Evolutionary conservation across 163 green algal species (phyloP), one percentile per base, ranked within the genome.

Genomic region (Trebouxia gelatinosa): DNA sequence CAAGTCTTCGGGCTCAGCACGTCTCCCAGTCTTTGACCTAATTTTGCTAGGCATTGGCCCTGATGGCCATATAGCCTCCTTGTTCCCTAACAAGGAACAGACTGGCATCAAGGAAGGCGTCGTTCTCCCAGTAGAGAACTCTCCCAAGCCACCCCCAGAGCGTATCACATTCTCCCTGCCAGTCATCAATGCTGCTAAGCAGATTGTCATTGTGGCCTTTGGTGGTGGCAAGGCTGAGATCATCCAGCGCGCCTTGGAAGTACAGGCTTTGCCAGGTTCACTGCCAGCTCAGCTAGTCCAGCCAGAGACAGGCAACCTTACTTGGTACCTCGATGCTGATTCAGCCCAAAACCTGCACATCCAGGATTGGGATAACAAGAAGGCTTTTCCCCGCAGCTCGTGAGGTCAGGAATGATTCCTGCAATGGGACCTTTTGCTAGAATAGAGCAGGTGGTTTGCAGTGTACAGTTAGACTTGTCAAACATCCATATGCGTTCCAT

Each of bases 111-210:
- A 72, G 6, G 79, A 87, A n/a, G 79, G 80, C 28, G 88, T 85
- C 81, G 85, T 98, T 28, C 83, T 97, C 68, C 88, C 92, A 6
- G 87, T 98, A 0, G 82, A 57, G 23, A 85, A 94, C 84, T 97
- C 93, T 0, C 94, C 94, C 68, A 98, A 98, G 88, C 94, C 94
- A 2, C 94, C 94, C 0, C 78, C 93, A 19, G 89, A 96, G 82
- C 91, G 94, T 77, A 97, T 98, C 88, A 98, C 92, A 16, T 83
- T 98, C n/a, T 92, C 86, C 31, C 70, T 98, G 87, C 92, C 93
- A 2, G 90, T 93, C 38, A 93, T 98, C 78, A 98, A 98, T 78
- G 85, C 88, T 16, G 90, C 91, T 6, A 90, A 91, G 80, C 81
- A 94, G 29, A 84, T 94, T 6, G 48, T 91, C 0, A 72, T 97